These are phyloP conservation scores for Silybum marianum DNA, from an alignment of 129 eudicot genomes.

Conservation along the genomic window DNA sequence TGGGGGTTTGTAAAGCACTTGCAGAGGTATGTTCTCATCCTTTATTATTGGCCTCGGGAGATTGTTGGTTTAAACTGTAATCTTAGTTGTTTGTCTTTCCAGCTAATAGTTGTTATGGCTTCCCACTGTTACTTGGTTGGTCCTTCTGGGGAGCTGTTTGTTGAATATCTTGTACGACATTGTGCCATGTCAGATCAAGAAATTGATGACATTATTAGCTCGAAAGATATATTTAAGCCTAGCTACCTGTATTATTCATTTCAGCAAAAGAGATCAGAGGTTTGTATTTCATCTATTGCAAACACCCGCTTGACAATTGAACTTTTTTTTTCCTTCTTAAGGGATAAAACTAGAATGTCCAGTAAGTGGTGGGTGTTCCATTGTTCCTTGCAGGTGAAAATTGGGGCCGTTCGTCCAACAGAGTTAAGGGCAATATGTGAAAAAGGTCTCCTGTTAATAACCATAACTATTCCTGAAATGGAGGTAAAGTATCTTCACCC, in stretches of 20 bases:
- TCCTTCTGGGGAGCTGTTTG: constrained; percentile 85
- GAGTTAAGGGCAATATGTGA: constrained; percentile 86
- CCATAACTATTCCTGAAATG: constrained; percentile 97
- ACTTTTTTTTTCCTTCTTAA: background rate
- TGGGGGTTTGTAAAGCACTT: constrained; percentile 90
- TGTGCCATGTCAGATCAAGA: constrained; percentile 79
- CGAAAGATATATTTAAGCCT: constrained; percentile 50
- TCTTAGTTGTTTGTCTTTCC: constrained; percentile 30
- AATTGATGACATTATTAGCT: constrained; percentile 48
- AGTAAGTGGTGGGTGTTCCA: constrained; percentile 7
- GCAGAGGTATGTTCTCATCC: constrained; percentile 65
- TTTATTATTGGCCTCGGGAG: background rate
- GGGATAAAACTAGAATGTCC: background rate
- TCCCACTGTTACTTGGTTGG: constrained; percentile 97
- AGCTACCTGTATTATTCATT: constrained; percentile 59
- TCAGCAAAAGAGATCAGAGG: constrained; percentile 73
- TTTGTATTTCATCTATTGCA: constrained; percentile 32
- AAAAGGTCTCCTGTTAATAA: constrained; percentile 89
- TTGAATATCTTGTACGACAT: constrained; percentile 88
- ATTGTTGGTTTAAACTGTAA: constrained; percentile 5
- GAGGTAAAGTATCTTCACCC: constrained; percentile 59
- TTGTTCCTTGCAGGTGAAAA: constrained; percentile 54
- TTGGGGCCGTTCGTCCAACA: constrained; percentile 59
- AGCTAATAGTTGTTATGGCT: constrained; percentile 98
- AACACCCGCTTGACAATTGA: background rate